Percentiles rank a stretch among this genome's conserved stretches.
These are phyloP conservation scores for Lactuca sativa DNA, from an alignment of 129 eudicot genomes.

Conservation along the genomic window DNA sequence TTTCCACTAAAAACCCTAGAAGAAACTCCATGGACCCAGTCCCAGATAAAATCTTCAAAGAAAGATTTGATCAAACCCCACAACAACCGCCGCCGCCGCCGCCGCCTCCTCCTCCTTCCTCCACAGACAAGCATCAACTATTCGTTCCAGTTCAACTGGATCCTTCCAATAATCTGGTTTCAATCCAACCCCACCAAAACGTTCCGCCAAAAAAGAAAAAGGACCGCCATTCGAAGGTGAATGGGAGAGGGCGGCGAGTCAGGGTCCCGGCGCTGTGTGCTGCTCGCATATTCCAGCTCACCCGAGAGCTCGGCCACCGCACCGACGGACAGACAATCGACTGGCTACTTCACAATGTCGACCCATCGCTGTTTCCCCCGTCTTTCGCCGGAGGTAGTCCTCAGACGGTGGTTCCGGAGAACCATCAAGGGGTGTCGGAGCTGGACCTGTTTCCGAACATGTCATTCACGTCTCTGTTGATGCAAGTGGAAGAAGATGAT, in stretches of 20 bases:
- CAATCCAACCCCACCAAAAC: not conserved
- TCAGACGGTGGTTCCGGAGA: slow-evolving; percentile 22
- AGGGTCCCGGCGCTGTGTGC: slow-evolving; percentile 49
- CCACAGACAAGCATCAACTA: slow-evolving; percentile 4
- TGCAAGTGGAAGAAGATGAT: slow-evolving; percentile 36
- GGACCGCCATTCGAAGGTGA: slow-evolving; percentile 37
- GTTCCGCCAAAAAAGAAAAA: slow-evolving; percentile 18
- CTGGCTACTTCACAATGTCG: slow-evolving; percentile 48
- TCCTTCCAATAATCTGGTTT: not conserved
- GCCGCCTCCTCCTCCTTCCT: slow-evolving; percentile 21
- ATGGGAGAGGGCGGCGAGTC: slow-evolving; percentile 48
- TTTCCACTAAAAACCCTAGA: slow-evolving; percentile 21
- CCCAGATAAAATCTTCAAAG: not conserved
- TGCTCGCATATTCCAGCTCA: slow-evolving; percentile 55
- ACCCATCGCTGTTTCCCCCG: slow-evolving; percentile 32
- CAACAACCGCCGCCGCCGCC: slow-evolving; percentile 22
- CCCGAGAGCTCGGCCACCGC: slow-evolving; percentile 49
- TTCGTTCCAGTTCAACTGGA: slow-evolving; percentile 8
- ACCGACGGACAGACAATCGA: slow-evolving; percentile 51
- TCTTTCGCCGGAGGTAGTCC: slow-evolving; percentile 12
- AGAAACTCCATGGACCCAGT: slow-evolving; percentile 27
- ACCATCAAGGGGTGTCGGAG: slow-evolving; percentile 27
- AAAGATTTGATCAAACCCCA: slow-evolving; percentile 24
- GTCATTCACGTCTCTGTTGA: slow-evolving; percentile 50
- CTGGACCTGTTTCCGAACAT: slow-evolving; percentile 43